phyloP scores from a whole-genome alignment of 225 moss, liverwort and hornwort genomes.

The Antitrichia curtipendula region DNA sequence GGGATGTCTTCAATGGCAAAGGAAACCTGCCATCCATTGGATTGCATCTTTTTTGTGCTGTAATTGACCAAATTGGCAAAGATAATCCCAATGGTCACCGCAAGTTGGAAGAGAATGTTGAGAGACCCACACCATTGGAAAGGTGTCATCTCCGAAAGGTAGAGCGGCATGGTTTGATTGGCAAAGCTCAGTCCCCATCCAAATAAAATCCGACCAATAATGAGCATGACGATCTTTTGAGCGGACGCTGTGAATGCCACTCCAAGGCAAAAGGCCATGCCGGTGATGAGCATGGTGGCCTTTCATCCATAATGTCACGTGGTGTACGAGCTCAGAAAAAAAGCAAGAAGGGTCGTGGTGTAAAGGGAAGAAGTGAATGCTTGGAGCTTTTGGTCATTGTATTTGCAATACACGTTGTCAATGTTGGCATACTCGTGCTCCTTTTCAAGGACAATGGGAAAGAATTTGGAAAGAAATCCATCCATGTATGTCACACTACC shows the following conservation, averaged over 20 bases:
- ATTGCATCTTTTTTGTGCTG: too few species aligned
- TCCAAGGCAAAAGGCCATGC: background rate
- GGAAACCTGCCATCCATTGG: too few species aligned
- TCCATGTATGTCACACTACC: background rate
- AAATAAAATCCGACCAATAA: background rate
- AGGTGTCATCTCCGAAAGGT: slow-evolving; percentile 31
- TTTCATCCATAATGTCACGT: background rate
- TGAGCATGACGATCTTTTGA: background rate
- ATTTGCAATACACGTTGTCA: background rate
- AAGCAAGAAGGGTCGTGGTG: background rate
- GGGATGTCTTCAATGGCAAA: too few species aligned
- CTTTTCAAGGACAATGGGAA: background rate
- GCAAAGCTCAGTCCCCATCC: slow-evolving; percentile 32
- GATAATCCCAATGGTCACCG: slow-evolving; percentile 3
- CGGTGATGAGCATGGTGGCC: background rate
- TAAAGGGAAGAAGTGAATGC: background rate
- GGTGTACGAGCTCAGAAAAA: background rate
- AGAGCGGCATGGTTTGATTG: slow-evolving; percentile 43
- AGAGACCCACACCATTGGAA: slow-evolving; percentile 5
- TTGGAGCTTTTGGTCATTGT: background rate
- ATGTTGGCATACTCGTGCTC: background rate
- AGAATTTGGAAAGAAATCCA: slow-evolving; percentile 23
- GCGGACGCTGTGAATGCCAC: too few species aligned
- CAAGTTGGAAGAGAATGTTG: slow-evolving; percentile 44
- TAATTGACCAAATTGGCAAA: slow-evolving; percentile 25